Conservation (phyloP, 306 rosid genomes). For the Lathyrus tuberosus region DNA sequence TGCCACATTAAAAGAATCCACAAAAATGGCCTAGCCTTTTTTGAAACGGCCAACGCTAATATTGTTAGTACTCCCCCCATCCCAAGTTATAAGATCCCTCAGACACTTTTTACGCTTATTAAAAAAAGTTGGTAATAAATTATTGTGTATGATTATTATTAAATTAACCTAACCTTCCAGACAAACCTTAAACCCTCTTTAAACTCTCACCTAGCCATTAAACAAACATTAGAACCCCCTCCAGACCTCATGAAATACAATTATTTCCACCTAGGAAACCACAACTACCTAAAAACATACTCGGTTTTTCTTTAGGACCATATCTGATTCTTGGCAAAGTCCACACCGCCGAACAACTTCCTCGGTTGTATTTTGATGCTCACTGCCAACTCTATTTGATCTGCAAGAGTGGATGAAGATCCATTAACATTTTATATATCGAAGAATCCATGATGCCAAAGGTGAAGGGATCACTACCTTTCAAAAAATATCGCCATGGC, state of each 20-base stretch:
- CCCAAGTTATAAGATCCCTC: too few relatives aligned
- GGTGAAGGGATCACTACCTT: slow-evolving; percentile 55
- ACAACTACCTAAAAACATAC: slow-evolving; percentile 54
- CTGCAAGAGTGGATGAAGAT: slow-evolving; percentile 50
- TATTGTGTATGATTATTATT: too few relatives aligned
- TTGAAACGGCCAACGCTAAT: too few relatives aligned
- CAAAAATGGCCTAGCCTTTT: slow-evolving; percentile 1
- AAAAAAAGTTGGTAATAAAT: too few relatives aligned
- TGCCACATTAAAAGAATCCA: background rate
- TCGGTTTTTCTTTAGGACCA: slow-evolving; percentile 81
- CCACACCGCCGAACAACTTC: slow-evolving; percentile 78
- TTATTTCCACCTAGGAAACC: slow-evolving; percentile 25
- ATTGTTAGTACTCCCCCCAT: too few relatives aligned
- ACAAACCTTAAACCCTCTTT: too few relatives aligned
- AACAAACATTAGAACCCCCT: too few relatives aligned
- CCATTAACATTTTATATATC: slow-evolving; percentile 28
- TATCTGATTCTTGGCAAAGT: slow-evolving; percentile 80
- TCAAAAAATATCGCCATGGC: slow-evolving; percentile 88
- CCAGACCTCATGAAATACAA: slow-evolving; percentile 10
- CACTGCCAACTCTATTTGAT: slow-evolving; percentile 66
- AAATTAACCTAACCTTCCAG: too few relatives aligned
- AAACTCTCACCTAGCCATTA: too few relatives aligned
- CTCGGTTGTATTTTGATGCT: slow-evolving; percentile 64
- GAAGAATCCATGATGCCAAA: slow-evolving; percentile 23
- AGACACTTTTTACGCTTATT: too few relatives aligned